These are phyloP conservation scores for Cryphonectria naterciae DNA, from an alignment of 2,329 filamentous ascomycete species.

Conservation along the genomic window DNA sequence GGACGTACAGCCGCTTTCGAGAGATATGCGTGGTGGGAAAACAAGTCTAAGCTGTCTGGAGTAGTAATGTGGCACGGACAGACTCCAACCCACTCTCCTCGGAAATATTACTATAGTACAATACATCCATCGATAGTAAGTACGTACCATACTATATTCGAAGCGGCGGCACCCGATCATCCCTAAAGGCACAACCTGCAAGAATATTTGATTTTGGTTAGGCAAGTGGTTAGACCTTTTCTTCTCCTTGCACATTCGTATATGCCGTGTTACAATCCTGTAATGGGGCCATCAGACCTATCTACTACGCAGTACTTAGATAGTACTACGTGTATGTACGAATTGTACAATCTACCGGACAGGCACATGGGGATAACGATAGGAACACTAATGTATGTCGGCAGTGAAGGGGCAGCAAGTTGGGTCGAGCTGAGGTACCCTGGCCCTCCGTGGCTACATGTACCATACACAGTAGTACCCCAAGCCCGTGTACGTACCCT, in stretches of 20 bases:
- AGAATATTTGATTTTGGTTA: neutral
- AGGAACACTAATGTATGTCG: neutral
- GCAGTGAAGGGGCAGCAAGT: neutral
- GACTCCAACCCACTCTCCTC: neutral
- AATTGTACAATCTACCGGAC: neutral
- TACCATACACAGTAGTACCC: neutral
- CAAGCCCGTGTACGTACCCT: too few species aligned
- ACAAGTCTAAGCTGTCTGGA: neutral
- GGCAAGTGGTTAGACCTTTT: neutral
- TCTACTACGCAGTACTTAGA: neutral
- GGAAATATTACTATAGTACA: too few species aligned
- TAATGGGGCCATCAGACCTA: neutral
- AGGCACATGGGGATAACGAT: neutral
- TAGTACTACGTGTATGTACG: neutral
- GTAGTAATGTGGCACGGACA: neutral
- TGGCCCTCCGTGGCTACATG: neutral
- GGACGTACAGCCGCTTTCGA: conserved; percentile 2
- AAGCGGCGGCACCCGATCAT: neutral
- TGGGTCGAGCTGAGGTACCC: neutral
- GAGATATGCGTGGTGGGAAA: neutral
- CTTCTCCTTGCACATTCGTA: neutral
- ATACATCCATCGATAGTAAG: too few species aligned
- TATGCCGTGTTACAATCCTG: neutral
- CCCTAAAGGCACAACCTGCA: neutral
- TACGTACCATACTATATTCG: neutral